Percentiles rank a stretch among this genome's conserved stretches.
Conservation (phyloP, 495 filamentous ascomycete species). For the Penicillium daleae region DNA sequence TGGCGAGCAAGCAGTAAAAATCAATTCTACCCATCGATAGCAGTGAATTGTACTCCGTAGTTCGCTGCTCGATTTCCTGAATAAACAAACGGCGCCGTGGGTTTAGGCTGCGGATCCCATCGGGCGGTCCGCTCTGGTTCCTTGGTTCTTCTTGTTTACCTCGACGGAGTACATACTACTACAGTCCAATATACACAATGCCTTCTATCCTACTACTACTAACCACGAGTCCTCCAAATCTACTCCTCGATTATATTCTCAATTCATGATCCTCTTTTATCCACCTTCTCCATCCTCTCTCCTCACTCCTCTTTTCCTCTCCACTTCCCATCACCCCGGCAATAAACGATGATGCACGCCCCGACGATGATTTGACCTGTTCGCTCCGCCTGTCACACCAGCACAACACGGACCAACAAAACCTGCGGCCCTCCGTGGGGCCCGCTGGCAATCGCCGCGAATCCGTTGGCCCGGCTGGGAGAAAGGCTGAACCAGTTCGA, state of each 20-base stretch:
- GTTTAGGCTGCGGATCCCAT: constrained; percentile 15
- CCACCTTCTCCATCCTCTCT: not conserved
- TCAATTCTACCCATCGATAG: no score
- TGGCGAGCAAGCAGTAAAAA: no score
- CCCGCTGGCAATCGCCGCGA: constrained; percentile 4
- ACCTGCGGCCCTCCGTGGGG: constrained; percentile 21
- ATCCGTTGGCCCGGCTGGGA: constrained; percentile 18
- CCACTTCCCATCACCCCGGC: constrained; percentile 7
- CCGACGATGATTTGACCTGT: not conserved
- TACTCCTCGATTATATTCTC: not conserved
- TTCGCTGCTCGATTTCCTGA: not conserved
- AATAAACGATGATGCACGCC: not conserved
- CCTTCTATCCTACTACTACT: not conserved
- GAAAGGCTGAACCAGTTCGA: constrained; percentile 17
- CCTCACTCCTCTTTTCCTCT: not conserved
- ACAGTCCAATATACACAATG: not conserved
- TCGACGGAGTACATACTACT: no score
- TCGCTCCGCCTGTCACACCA: constrained; percentile 21
- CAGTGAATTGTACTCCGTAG: not conserved
- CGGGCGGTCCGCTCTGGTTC: constrained; percentile 17
- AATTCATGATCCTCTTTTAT: not conserved
- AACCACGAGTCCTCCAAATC: not conserved
- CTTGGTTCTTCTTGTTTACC: constrained; percentile 17
- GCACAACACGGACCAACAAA: constrained; percentile 16
- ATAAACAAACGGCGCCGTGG: constrained; percentile 27